phyloP scores from a whole-genome alignment of 192 early-diverging fungal genomes.

The Rhizophlyctis rosea region DNA sequence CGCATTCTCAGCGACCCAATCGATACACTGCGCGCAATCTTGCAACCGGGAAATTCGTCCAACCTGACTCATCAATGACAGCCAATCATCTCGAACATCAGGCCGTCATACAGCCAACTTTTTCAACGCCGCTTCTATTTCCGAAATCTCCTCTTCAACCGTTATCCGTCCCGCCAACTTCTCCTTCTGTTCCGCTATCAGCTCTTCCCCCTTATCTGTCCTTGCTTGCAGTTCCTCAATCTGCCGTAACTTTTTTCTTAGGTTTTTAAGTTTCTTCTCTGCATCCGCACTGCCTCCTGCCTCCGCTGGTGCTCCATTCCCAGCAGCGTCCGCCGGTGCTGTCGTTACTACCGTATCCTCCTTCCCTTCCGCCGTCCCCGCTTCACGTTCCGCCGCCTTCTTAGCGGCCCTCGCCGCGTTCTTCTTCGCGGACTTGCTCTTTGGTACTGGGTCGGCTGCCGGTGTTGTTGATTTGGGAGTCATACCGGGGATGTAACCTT shows the following conservation, averaged over 20 bases:
- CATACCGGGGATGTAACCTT: conserved; percentile 34
- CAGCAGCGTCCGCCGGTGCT: conserved; percentile 1
- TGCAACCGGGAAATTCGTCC: too few species aligned
- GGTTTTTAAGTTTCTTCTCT: conserved; percentile 54
- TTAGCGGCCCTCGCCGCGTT: conserved; percentile 30
- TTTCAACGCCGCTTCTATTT: conserved; percentile 22
- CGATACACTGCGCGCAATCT: too few species aligned
- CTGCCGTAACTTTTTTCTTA: conserved; percentile 71
- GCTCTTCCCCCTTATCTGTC: conserved; percentile 36
- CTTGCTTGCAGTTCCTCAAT: conserved; percentile 60
- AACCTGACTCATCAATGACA: too few species aligned
- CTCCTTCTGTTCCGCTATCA: conserved; percentile 58
- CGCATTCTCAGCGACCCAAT: too few species aligned
- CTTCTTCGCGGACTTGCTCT: conserved; percentile 31
- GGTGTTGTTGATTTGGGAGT: neutral
- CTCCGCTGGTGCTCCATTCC: neutral
- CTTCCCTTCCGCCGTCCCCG: neutral
- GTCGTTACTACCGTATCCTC: conserved; percentile 2
- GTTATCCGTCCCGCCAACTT: conserved; percentile 55
- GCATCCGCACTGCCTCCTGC: conserved; percentile 3
- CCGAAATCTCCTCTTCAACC: conserved; percentile 39
- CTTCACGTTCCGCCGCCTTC: conserved; percentile 17
- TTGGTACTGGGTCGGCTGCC: neutral
- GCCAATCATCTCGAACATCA: too few species aligned
- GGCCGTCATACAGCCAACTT: neutral